phyloP scores from a whole-genome alignment of 1,284 basidiomycete genomes.

The Vanrija sp. region DNA sequence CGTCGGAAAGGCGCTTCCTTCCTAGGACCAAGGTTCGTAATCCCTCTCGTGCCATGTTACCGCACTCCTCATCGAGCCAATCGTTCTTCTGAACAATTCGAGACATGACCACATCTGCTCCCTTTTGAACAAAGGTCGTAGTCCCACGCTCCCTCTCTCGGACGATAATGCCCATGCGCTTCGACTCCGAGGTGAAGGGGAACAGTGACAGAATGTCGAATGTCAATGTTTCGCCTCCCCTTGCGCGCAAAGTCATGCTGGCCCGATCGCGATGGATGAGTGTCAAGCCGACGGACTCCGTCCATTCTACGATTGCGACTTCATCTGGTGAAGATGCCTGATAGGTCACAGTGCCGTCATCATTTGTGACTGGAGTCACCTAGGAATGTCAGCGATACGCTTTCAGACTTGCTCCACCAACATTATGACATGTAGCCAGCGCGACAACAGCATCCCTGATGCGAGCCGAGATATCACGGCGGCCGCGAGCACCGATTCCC shows the following conservation, averaged over 20 bases:
- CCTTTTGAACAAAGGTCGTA: conserved; percentile 90
- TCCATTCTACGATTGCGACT: conserved; percentile 99
- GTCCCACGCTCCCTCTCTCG: conserved; percentile 71
- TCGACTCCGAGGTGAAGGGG: conserved; percentile 97
- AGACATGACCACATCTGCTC: conserved; percentile 96
- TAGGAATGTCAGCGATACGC: conserved; percentile 37
- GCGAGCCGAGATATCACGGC: conserved; percentile 90
- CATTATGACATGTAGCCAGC: conserved; percentile 94
- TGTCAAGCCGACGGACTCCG: conserved; percentile 86
- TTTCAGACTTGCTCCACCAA: conserved; percentile 46
- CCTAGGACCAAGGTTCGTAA: conserved; percentile 91
- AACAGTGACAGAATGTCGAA: conserved; percentile 93
- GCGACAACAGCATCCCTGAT: conserved; percentile 92
- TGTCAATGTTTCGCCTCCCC: conserved; percentile 59
- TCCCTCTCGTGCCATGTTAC: conserved; percentile 97
- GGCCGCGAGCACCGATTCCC: conserved; percentile 62
- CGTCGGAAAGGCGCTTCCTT: conserved; percentile 67
- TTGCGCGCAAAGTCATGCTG: conserved; percentile 71
- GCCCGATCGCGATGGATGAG: conserved; percentile 84
- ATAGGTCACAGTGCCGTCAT: conserved; percentile 90
- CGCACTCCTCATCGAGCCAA: conserved; percentile 98
- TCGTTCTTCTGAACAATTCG: conserved; percentile 93
- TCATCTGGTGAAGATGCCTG: conserved; percentile 99
- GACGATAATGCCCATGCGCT: conserved; percentile 97
- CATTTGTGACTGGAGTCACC: conserved; percentile 93